Percentiles rank a stretch among this genome's conserved stretches.
Evolutionary conservation across 78 protist species (phyloP).

Genomic region (Dictyostelium purpureum): DNA sequence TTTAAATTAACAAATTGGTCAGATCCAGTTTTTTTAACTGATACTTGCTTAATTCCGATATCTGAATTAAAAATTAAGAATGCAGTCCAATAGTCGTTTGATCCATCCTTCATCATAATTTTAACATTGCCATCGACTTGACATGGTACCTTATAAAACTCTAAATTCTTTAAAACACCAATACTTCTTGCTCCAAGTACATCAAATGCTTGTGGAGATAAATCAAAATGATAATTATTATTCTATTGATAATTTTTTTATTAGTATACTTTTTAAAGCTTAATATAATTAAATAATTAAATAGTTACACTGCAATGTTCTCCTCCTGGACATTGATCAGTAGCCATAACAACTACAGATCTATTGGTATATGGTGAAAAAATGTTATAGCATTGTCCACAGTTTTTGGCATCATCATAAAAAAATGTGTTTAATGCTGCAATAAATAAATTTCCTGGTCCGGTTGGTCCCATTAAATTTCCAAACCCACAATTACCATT

Average conservation of each 20-base stretch:
- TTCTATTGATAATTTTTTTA: neutral
- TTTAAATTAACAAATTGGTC: neutral
- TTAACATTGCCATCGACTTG: neutral
- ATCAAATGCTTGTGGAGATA: constrained; percentile 13
- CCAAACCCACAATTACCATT: constrained; percentile 3
- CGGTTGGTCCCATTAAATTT: neutral
- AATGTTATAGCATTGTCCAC: constrained; percentile 55
- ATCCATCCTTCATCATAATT: constrained; percentile 23
- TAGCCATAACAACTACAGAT: neutral
- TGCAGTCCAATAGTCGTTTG: constrained; percentile 14
- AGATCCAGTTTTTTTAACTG: neutral
- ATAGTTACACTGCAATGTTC: too few relatives aligned
- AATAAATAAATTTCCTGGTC: neutral
- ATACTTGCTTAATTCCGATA: neutral
- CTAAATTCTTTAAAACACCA: constrained; percentile 9
- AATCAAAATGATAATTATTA: constrained; percentile 40
- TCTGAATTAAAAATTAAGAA: constrained; percentile 8
- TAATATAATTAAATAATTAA: neutral
- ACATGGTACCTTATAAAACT: constrained; percentile 26
- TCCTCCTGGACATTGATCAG: constrained; percentile 19
- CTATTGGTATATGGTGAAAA: neutral
- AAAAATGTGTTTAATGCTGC: neutral
- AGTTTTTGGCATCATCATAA: neutral
- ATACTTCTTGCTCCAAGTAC: neutral
- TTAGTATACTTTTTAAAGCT: neutral